These are phyloP conservation scores for Amanita rubescens DNA, from an alignment of 768 basidiomycete genomes.

Conservation along the genomic window DNA sequence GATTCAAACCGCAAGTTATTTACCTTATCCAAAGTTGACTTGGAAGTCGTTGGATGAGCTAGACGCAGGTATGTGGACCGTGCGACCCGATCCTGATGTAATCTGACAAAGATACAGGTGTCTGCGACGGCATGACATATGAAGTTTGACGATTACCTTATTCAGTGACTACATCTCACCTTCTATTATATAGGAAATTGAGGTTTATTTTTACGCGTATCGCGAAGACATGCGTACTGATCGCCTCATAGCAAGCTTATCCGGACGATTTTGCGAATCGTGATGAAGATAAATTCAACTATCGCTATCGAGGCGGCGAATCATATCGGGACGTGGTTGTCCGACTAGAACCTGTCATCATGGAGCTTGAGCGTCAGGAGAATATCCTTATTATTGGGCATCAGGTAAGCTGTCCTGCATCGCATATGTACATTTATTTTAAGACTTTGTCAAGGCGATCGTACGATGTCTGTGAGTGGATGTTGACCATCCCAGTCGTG, in stretches of 20 bases:
- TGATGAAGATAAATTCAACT: slow-evolving; percentile 99
- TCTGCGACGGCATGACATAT: slow-evolving; percentile 99
- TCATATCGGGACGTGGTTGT: slow-evolving; percentile 97
- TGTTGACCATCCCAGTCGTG: neutral
- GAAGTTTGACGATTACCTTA: slow-evolving; percentile 31
- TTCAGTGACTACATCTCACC: neutral
- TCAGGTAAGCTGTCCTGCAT: slow-evolving; percentile 43
- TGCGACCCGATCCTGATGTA: neutral
- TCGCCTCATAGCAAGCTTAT: slow-evolving; percentile 62
- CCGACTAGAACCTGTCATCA: slow-evolving; percentile 94
- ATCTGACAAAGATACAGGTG: slow-evolving; percentile 37
- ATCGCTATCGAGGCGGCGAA: slow-evolving; percentile 95
- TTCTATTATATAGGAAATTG: slow-evolving; percentile 58
- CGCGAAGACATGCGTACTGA: neutral
- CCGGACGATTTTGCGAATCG: slow-evolving; percentile 98
- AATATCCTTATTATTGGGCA: slow-evolving; percentile 97
- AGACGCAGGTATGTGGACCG: slow-evolving; percentile 60
- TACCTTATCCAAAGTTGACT: slow-evolving; percentile 87
- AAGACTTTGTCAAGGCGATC: slow-evolving; percentile 46
- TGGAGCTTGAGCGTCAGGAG: slow-evolving; percentile 97
- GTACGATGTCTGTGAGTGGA: slow-evolving; percentile 62
- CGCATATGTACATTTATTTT: neutral
- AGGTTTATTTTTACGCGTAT: slow-evolving; percentile 39
- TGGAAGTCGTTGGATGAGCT: slow-evolving; percentile 99
- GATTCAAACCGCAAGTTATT: slow-evolving; percentile 76